Conservation (phyloP, 2,329 filamentous ascomycete species). For the Aureobasidium sp. region DNA sequence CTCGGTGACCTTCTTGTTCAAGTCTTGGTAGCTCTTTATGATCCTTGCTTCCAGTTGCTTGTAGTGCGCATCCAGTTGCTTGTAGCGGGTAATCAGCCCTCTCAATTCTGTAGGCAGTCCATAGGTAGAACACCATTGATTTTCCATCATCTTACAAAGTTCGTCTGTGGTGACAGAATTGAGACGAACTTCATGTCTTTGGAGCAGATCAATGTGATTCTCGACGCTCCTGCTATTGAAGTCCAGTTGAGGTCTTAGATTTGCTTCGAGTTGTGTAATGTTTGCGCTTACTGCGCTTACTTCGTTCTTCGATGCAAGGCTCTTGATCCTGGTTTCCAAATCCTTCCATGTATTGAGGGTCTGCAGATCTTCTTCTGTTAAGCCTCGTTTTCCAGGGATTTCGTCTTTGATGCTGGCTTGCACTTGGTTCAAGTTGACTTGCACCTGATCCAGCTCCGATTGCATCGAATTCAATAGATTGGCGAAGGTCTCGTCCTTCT, state of each 20-base stretch:
- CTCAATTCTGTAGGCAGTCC: background rate
- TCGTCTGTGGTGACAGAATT: conserved; percentile 6
- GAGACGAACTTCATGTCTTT: background rate
- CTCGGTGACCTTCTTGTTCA: background rate
- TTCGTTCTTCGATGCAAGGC: background rate
- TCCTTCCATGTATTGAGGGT: background rate
- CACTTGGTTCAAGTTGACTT: background rate
- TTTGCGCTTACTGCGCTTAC: background rate
- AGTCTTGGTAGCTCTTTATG: background rate
- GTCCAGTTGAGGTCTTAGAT: background rate
- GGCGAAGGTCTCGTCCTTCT: background rate
- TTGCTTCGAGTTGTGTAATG: background rate
- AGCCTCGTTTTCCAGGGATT: background rate
- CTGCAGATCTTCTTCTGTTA: background rate
- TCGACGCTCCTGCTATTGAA: background rate
- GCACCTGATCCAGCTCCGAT: background rate
- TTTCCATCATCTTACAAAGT: background rate
- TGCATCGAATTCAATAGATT: background rate
- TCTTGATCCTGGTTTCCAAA: background rate
- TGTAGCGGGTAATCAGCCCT: background rate
- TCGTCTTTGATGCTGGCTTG: background rate
- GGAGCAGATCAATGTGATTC: background rate
- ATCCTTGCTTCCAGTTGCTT: background rate
- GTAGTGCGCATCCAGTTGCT: background rate
- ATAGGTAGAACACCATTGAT: background rate